phyloP scores from a whole-genome alignment of 192 early-diverging fungal genomes.

The Gryganskiella cystojenkinii region DNA sequence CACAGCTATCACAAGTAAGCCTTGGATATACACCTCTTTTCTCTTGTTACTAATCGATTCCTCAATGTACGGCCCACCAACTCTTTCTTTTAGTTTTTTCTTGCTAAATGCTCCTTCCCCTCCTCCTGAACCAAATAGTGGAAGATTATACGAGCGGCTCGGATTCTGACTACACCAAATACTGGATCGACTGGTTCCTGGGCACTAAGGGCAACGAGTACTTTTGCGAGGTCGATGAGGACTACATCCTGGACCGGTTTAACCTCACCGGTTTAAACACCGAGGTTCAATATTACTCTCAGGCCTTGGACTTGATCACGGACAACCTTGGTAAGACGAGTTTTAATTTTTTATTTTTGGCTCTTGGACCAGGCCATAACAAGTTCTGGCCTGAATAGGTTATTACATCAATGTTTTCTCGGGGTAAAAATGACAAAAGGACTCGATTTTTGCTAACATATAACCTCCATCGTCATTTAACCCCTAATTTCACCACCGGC shows the following conservation, averaged over 20 bases:
- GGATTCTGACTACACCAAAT: slow-evolving; percentile 74
- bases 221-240: slow-evolving; percentile 98
- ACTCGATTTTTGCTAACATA: no score
- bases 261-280: slow-evolving; percentile 93
- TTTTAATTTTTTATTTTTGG: not conserved
- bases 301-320: slow-evolving; percentile 93
- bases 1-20: no score
- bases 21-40: no score
- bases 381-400: no score
- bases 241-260: slow-evolving; percentile 97
- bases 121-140: slow-evolving; percentile 51
- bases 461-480: no score
- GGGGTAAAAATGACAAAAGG: no score
- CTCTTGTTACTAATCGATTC: no score
- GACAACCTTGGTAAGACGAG: slow-evolving; percentile 74
- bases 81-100: no score
- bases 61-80: no score
- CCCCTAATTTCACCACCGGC: no score
- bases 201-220: slow-evolving; percentile 94
- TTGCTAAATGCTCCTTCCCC: not conserved
- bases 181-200: slow-evolving; percentile 98
- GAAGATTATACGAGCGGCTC: slow-evolving; percentile 69
- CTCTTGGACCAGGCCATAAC: not conserved
- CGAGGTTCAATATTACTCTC: slow-evolving; percentile 91
- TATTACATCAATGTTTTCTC: no score